phyloP scores from a whole-genome alignment of 305 asterid species.

The Solanum hybrid region DNA sequence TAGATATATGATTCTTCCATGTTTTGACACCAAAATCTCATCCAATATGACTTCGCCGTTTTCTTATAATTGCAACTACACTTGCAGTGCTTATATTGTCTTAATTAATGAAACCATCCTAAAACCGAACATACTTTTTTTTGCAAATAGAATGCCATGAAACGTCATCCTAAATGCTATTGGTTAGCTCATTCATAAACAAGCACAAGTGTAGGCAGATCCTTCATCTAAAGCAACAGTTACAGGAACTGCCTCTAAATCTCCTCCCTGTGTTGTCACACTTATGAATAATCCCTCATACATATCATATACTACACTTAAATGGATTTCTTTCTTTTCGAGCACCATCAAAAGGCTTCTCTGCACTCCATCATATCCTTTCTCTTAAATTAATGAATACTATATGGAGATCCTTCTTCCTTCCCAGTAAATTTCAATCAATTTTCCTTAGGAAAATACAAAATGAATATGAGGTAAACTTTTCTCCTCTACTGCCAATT shows the following conservation, averaged over 20 bases:
- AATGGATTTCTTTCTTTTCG: neutral
- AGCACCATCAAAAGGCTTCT: neutral
- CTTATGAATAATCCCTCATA: neutral
- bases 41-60: neutral
- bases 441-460: neutral
- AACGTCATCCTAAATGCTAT: neutral
- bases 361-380: neutral
- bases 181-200: neutral
- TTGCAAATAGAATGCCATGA: neutral
- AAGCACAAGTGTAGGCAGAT: neutral
- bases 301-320: neutral
- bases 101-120: neutral
- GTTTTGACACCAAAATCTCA: neutral
- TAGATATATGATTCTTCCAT: neutral
- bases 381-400: neutral
- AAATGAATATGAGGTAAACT: neutral
- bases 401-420: neutral
- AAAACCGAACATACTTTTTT: neutral
- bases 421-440: neutral
- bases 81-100: neutral
- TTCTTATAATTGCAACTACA: neutral
- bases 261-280: neutral
- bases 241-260: neutral
- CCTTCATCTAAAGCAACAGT: neutral
- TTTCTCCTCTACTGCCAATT: neutral